Percentiles rank a stretch among this genome's conserved stretches.
Evolutionary conservation across 2,329 filamentous ascomycete genomes (phyloP).

Genomic region (Verticillium dahliae): DNA sequence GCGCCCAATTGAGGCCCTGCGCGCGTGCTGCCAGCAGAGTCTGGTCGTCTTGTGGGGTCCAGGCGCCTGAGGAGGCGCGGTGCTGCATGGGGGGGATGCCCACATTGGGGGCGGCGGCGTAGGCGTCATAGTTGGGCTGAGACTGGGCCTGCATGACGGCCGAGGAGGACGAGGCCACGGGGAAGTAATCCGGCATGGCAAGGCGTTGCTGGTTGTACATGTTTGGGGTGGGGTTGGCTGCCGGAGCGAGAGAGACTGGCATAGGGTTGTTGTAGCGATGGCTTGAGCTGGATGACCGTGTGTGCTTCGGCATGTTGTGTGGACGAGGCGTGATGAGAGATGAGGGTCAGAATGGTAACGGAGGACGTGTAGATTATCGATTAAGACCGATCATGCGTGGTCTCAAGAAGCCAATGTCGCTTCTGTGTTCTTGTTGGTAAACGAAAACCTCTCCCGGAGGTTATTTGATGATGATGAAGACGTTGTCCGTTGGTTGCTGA

Average conservation of each 20-base stretch:
- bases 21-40: slow-evolving; percentile 65
- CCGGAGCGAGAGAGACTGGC: slow-evolving; percentile 31
- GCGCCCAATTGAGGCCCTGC: slow-evolving; percentile 74
- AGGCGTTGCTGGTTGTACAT: slow-evolving; percentile 36
- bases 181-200: slow-evolving; percentile 33
- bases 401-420: slow-evolving; percentile 6
- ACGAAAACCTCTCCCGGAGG: background rate
- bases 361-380: slow-evolving; percentile 8
- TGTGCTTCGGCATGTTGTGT: slow-evolving; percentile 38
- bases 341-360: slow-evolving; percentile 8
- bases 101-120: slow-evolving; percentile 24
- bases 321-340: slow-evolving; percentile 10
- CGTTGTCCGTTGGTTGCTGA: background rate
- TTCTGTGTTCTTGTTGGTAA: background rate
- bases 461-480: background rate
- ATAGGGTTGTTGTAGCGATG: slow-evolving; percentile 28
- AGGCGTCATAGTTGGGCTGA: slow-evolving; percentile 29
- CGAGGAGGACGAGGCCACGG: slow-evolving; percentile 24
- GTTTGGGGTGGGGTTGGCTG: slow-evolving; percentile 26
- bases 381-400: slow-evolving; percentile 6
- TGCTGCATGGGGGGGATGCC: slow-evolving; percentile 32
- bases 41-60: slow-evolving; percentile 70
- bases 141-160: slow-evolving; percentile 25
- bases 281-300: slow-evolving; percentile 29
- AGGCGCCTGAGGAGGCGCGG: slow-evolving; percentile 58